phyloP scores from a whole-genome alignment of 2,329 filamentous ascomycete genomes.

The Sporothrix euskadiensis region DNA sequence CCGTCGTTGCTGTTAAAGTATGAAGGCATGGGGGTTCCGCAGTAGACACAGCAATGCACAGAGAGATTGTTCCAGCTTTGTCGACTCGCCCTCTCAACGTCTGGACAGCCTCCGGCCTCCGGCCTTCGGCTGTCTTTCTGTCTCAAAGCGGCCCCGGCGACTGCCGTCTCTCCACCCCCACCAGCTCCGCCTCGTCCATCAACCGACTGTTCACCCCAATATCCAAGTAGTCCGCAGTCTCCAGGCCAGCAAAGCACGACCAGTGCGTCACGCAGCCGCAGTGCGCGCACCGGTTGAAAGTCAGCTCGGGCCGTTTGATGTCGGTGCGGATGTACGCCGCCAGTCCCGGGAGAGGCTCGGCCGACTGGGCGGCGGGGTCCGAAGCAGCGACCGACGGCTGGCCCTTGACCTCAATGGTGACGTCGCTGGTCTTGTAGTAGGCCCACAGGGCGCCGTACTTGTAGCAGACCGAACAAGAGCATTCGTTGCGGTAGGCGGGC shows the following conservation, averaged over 20 bases:
- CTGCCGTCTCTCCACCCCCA: not conserved
- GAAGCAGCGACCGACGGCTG: constrained; percentile 12
- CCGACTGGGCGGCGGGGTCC: constrained; percentile 10
- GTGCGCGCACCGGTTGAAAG: constrained; percentile 23
- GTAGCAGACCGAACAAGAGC: constrained; percentile 34
- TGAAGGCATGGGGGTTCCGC: no score
- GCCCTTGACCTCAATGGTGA: not conserved
- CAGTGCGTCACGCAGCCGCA: constrained; percentile 30
- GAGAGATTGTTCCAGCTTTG: no score
- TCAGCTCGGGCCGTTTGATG: not conserved
- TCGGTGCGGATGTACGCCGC: constrained; percentile 16
- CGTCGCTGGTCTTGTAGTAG: constrained; percentile 29
- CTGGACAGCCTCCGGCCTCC: not conserved
- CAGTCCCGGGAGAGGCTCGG: constrained; percentile 8
- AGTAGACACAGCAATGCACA: not conserved
- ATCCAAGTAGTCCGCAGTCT: not conserved
- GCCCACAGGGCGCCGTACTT: constrained; percentile 34
- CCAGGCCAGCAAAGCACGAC: not conserved
- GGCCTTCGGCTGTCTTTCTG: not conserved
- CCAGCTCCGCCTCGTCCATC: not conserved
- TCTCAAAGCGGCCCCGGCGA: not conserved
- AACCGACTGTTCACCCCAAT: constrained; percentile 22
- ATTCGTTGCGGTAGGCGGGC: constrained; percentile 33
- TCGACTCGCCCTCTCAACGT: not conserved
- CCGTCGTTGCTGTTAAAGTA: not conserved